Conservation (phyloP, 2,329 filamentous ascomycete genomes). For the Aspergillus transmontanensis region DNA sequence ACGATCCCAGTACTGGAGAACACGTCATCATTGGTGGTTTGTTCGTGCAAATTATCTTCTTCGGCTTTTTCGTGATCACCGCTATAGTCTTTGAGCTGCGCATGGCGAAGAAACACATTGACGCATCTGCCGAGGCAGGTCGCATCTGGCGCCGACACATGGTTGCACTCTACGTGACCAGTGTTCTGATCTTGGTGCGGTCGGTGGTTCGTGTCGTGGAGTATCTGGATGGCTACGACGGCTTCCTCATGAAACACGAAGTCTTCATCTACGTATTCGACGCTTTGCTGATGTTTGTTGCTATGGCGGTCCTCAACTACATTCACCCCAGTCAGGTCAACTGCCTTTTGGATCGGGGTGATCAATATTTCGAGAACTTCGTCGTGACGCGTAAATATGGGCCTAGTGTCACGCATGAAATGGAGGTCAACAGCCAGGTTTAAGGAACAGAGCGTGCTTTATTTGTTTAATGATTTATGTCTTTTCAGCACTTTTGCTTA, state of each 20-base stretch:
- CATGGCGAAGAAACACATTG: slow-evolving; percentile 33
- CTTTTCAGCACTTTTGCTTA: background rate
- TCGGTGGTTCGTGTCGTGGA: slow-evolving; percentile 35
- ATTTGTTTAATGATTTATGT: background rate
- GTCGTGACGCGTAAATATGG: slow-evolving; percentile 19
- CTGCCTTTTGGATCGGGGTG: slow-evolving; percentile 24
- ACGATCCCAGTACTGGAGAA: slow-evolving; percentile 24
- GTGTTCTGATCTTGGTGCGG: slow-evolving; percentile 32
- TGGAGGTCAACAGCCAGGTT: background rate
- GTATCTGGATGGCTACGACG: slow-evolving; percentile 33
- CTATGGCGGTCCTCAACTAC: slow-evolving; percentile 26
- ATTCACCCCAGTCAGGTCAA: slow-evolving; percentile 29
- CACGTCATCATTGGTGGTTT: slow-evolving; percentile 34
- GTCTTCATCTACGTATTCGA: slow-evolving; percentile 37
- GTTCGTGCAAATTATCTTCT: slow-evolving; percentile 36
- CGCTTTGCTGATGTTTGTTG: slow-evolving; percentile 32
- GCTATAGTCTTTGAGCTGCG: slow-evolving; percentile 29
- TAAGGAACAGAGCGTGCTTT: background rate
- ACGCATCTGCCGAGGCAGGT: slow-evolving; percentile 20
- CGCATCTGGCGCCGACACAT: slow-evolving; percentile 41
- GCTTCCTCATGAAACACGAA: slow-evolving; percentile 34
- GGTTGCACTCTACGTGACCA: slow-evolving; percentile 29
- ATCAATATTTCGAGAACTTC: slow-evolving; percentile 18
- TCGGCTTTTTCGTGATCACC: slow-evolving; percentile 31
- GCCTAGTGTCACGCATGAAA: slow-evolving; percentile 3